phyloP scores from a whole-genome alignment of 331 rosid species.

The Erythrophleum ivorense region DNA sequence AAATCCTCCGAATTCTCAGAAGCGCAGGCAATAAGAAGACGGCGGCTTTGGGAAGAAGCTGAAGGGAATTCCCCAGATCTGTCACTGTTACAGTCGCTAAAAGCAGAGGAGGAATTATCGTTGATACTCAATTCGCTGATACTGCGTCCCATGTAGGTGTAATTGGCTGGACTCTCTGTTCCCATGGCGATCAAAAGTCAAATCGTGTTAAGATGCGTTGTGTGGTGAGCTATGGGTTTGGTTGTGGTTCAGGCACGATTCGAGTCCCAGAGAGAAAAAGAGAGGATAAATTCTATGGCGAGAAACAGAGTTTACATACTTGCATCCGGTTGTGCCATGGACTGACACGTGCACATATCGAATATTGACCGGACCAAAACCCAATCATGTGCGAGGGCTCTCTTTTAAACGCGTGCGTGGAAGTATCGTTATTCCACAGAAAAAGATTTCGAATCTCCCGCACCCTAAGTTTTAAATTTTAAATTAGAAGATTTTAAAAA shows the following conservation, averaged over 20 bases:
- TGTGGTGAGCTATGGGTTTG: neutral
- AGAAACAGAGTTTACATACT: slow-evolving; percentile 31
- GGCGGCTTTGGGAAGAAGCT: slow-evolving; percentile 65
- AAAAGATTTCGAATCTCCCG: neutral
- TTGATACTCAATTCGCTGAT: slow-evolving; percentile 61
- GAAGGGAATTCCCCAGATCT: slow-evolving; percentile 89
- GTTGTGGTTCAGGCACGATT: slow-evolving; percentile 7
- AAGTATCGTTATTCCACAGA: slow-evolving; percentile 50
- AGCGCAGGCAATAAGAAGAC: slow-evolving; percentile 62
- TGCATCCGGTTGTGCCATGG: neutral
- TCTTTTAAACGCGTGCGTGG: slow-evolving; percentile 71
- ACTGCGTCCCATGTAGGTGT: slow-evolving; percentile 58
- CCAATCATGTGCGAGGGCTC: slow-evolving; percentile 61
- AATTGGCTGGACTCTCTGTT: slow-evolving; percentile 39
- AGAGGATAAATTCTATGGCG: neutral
- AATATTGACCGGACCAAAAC: slow-evolving; percentile 33
- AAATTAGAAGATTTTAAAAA: too few relatives aligned
- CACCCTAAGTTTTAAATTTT: neutral
- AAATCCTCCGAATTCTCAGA: slow-evolving; percentile 85
- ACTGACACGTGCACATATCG: slow-evolving; percentile 44
- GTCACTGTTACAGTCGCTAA: slow-evolving; percentile 95
- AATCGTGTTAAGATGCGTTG: neutral
- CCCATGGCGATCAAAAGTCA: slow-evolving; percentile 43
- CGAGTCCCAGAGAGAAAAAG: neutral
- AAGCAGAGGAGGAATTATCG: slow-evolving; percentile 75